Conservation (phyloP, 176 grass and related monocot species). For the Eragrostis curvula region DNA sequence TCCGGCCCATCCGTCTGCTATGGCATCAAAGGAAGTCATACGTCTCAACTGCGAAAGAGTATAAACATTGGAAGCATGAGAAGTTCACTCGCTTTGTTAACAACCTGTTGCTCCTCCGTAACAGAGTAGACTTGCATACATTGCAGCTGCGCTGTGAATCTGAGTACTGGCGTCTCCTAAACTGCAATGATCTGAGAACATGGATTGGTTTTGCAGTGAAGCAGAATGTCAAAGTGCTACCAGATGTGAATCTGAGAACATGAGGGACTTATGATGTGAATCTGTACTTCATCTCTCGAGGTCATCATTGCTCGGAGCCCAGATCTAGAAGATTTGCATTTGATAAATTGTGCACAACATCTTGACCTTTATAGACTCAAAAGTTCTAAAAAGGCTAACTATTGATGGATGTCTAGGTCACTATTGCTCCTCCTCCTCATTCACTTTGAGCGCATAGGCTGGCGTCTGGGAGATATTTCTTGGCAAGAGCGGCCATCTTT, state of each 20-base stretch:
- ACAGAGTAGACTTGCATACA: conserved; percentile 21
- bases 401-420: conserved; percentile 19
- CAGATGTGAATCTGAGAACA: conserved; percentile 12
- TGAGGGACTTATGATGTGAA: conserved; percentile 23
- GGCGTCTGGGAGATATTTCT: conserved; percentile 22
- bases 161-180: too few species aligned
- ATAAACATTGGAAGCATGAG: conserved; percentile 10
- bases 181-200: conserved; percentile 31
- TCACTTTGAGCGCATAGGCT: conserved; percentile 34
- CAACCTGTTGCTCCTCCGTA: conserved; percentile 36
- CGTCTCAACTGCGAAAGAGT: too few species aligned
- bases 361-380: conserved; percentile 25
- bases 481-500: conserved; percentile 25
- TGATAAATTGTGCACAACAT: conserved; percentile 21
- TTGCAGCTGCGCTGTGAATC: conserved; percentile 30
- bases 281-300: not conserved
- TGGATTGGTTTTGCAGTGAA: conserved; percentile 39
- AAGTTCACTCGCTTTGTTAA: conserved; percentile 32
- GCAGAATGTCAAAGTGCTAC: conserved; percentile 42
- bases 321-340: conserved; percentile 27
- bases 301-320: conserved; percentile 31
- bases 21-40: too few species aligned
- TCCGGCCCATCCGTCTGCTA: too few species aligned
- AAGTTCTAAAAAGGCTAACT: conserved; percentile 32
- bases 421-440: conserved; percentile 33